Base-by-base conservation (phyloP, 2,329 filamentous ascomycete species). In the Colletotrichum neosansevieriae region DNA sequence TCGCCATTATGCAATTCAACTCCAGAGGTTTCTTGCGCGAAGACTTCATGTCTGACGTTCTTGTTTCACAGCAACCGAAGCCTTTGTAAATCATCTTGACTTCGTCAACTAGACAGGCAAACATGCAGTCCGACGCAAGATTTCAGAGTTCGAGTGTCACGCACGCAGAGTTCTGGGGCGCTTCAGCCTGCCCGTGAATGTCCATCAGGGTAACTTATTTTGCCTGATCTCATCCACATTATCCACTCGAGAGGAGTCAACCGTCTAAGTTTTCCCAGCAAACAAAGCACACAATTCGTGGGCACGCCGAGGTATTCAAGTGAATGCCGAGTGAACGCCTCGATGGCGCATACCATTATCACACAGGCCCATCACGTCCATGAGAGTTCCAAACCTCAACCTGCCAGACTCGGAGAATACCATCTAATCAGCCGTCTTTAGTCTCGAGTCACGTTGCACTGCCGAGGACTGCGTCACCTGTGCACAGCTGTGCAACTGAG, bases 391-490 rank as follows among this genome's bases (percentile, higher is more conserved):
- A 15, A n/a, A n/a, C 21, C 19, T n/a, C 11, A 19, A 40, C 29
- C 9, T 32, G 36, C 7, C 36, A 13, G 17, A 42, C 9, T 3
- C 19, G n/a, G 45, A 17, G 38, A 24, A 32, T 17, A 21, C 13
- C 7, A 21, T 49, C 40, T 49, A 24, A 21, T 12, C 36, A 4
- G 17, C n/a, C 12, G 15, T 21, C 4, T 17, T 36, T 17, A 38
- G 51, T 54, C 17, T 54, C n/a, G 17, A 59, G 54, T 36, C 54
- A 42, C 34, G 61, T 64, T 64, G 21, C 61, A 59, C 13, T 15
- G 36, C 13, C 36, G 36, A 45, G 12, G 42, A 45, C 42, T 45
- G 7, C n/a, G 10, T 38, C 6, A 38, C 13, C 12, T 15, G 15
- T 51, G 49, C 29, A 24, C 21, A 17, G 13, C 29, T 29, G 36